phyloP scores from a whole-genome alignment of 805 yeast species.

The Saccharomycopsis amapae region DNA sequence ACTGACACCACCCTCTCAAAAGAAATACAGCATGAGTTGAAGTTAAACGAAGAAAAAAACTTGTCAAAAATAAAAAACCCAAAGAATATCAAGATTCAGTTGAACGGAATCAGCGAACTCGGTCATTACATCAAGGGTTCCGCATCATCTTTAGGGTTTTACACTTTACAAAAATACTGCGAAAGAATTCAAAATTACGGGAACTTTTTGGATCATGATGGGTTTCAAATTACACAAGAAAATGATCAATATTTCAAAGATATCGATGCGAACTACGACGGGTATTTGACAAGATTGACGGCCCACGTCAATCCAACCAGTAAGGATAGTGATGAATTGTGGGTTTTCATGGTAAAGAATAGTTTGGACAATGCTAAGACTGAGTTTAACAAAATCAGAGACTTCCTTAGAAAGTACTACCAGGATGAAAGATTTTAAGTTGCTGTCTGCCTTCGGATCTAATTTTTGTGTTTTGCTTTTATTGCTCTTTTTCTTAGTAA shows the following conservation, averaged over 20 bases:
- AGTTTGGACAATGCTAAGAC: conserved; percentile 46
- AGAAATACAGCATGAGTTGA: conserved; percentile 24
- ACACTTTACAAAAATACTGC: conserved; percentile 76
- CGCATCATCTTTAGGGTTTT: conserved; percentile 87
- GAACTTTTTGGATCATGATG: conserved; percentile 17
- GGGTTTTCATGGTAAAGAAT: conserved; percentile 38
- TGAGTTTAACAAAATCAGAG: conserved; percentile 44
- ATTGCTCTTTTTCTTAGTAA: too few relatives aligned
- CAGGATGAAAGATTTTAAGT: background rate
- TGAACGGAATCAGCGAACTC: conserved; percentile 57
- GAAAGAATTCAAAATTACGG: conserved; percentile 93
- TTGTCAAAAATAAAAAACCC: conserved; percentile 19
- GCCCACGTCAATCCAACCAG: conserved; percentile 3
- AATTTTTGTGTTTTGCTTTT: background rate
- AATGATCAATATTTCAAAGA: conserved; percentile 15
- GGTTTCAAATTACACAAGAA: conserved; percentile 11
- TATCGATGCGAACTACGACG: conserved; percentile 13
- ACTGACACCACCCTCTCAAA: conserved; percentile 6
- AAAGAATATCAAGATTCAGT: conserved; percentile 25
- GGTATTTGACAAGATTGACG: conserved; percentile 12
- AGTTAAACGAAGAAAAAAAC: conserved; percentile 30
- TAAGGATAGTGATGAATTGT: conserved; percentile 21
- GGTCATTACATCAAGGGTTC: conserved; percentile 96
- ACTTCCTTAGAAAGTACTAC: background rate
- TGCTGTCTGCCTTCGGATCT: too few relatives aligned